Percentiles rank a stretch among this genome's conserved stretches.
Evolutionary conservation across 306 rosid species (phyloP).

Genomic region (Mimosa bimucronata): DNA sequence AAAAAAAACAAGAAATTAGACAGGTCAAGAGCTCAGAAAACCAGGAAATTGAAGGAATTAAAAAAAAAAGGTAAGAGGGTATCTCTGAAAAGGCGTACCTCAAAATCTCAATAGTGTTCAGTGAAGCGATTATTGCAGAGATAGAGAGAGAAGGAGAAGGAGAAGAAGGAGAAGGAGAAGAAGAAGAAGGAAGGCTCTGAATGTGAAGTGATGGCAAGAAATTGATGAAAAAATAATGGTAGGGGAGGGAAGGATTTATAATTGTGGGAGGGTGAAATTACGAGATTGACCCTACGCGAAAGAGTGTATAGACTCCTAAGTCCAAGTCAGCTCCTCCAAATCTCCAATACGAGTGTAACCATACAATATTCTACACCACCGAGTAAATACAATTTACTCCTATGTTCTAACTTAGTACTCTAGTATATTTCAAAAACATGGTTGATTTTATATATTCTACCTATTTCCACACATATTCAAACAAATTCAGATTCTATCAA

Average conservation of each 20-base stretch:
- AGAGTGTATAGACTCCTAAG: background rate
- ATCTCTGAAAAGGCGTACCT: conserved; percentile 26
- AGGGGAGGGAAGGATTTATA: background rate
- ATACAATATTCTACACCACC: conserved; percentile 12
- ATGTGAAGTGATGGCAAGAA: conserved; percentile 9
- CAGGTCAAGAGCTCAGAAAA: background rate
- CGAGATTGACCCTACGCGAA: background rate
- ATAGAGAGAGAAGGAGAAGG: background rate
- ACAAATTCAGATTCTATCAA: background rate
- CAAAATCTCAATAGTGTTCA: background rate
- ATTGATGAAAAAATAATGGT: background rate
- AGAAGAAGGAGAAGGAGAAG: background rate
- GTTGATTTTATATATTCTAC: too few relatives aligned
- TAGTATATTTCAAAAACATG: too few relatives aligned
- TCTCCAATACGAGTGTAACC: background rate
- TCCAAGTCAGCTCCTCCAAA: background rate
- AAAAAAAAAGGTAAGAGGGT: background rate
- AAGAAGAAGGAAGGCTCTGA: background rate
- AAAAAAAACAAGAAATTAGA: background rate
- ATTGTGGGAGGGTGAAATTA: background rate
- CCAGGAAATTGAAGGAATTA: background rate
- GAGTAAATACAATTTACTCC: background rate
- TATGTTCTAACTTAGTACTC: too few relatives aligned
- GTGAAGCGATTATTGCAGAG: conserved; percentile 33
- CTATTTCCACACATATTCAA: background rate